phyloP scores from a whole-genome alignment of 495 filamentous ascomycete species.

The Neurospora sp. region DNA sequence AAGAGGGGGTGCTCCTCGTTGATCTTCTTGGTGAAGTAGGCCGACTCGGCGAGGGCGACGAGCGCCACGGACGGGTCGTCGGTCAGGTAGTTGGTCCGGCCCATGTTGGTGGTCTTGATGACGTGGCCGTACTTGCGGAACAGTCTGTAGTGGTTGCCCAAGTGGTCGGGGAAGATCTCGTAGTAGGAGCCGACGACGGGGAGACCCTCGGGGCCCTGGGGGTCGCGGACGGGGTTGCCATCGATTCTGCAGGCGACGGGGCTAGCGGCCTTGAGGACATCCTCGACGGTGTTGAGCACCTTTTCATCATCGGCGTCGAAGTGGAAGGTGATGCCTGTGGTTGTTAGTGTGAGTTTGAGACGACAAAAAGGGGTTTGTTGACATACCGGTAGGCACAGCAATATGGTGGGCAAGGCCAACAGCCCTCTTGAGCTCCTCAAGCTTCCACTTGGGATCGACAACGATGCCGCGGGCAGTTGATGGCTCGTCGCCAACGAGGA shows the following conservation, averaged over 20 bases:
- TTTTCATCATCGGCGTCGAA: constrained; percentile 14
- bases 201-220: constrained; percentile 36
- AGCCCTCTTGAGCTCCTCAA: constrained; percentile 22
- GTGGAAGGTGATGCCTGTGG: constrained; percentile 31
- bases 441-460: constrained; percentile 14
- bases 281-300: constrained; percentile 15
- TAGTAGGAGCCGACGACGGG: constrained; percentile 43
- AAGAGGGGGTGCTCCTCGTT: constrained; percentile 39
- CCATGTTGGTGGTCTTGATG: constrained; percentile 45
- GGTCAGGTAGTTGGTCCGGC: constrained; percentile 38
- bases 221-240: constrained; percentile 31
- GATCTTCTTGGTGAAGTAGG: constrained; percentile 45
- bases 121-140: constrained; percentile 43
- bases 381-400: constrained; percentile 20
- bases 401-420: constrained; percentile 30
- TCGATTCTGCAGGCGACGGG: constrained; percentile 36
- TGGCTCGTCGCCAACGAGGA: constrained; percentile 32
- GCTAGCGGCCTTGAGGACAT: constrained; percentile 18
- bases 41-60: constrained; percentile 33
- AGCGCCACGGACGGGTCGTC: constrained; percentile 37
- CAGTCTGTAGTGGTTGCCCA: constrained; percentile 48
- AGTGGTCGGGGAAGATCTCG: constrained; percentile 48
- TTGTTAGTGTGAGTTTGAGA: neutral
- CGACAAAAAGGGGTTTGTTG: neutral
- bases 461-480: constrained; percentile 29